phyloP scores from a whole-genome alignment of 371 early-diverging fungal genomes.

The Circinella umbellata region DNA sequence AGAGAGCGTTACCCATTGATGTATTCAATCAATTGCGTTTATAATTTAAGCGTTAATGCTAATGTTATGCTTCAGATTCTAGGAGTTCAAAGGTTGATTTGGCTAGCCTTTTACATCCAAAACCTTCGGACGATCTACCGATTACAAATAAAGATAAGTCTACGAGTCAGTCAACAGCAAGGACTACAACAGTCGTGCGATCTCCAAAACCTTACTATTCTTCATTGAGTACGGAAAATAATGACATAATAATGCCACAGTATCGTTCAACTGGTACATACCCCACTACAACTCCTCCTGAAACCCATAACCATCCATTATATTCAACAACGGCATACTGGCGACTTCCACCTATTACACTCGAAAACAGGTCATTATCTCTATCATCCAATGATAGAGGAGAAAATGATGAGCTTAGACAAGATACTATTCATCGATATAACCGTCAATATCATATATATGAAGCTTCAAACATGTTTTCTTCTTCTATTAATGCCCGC shows the following conservation, averaged over 20 bases:
- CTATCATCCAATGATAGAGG: not conserved
- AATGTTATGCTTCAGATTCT: too few species aligned
- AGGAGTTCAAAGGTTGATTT: not conserved
- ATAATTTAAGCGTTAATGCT: too few species aligned
- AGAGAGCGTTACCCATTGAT: too few species aligned
- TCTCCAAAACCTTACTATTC: too few species aligned
- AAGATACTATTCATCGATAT: not conserved
- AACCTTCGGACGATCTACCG: not conserved
- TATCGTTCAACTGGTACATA: too few species aligned
- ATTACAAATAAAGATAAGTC: not conserved
- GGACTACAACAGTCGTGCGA: not conserved
- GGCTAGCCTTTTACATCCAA: not conserved
- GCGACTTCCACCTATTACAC: conserved; percentile 1
- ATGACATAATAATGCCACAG: too few species aligned
- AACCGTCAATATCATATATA: not conserved
- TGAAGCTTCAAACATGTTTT: not conserved
- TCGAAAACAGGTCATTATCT: not conserved
- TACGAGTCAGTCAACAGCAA: not conserved
- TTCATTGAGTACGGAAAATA: too few species aligned
- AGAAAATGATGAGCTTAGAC: not conserved
- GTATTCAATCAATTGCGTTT: too few species aligned
- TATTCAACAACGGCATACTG: not conserved
- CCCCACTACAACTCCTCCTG: too few species aligned
- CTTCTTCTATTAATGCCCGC: too few species aligned
- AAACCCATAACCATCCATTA: not conserved